These are phyloP conservation scores for Arthrobotrys pseudoclavata DNA, from an alignment of 2,329 filamentous ascomycete genomes.

Conservation along the genomic window DNA sequence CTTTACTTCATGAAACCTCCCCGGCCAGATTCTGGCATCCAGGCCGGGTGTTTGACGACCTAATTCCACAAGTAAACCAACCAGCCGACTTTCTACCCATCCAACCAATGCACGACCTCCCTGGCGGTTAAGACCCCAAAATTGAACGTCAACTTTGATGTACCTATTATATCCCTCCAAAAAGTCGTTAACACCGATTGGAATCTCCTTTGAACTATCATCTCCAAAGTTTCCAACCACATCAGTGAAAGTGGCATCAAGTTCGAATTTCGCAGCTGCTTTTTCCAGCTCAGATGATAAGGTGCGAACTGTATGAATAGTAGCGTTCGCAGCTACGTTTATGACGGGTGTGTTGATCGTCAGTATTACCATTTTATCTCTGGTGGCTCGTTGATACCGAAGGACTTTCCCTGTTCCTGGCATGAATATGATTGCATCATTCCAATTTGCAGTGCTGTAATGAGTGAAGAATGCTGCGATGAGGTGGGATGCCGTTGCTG, in stretches of 20 bases:
- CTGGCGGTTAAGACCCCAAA: conserved; percentile 74
- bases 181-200: conserved; percentile 67
- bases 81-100: conserved; percentile 75
- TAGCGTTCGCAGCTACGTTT: conserved; percentile 73
- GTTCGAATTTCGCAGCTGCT: conserved; percentile 67
- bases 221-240: conserved; percentile 65
- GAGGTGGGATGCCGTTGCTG: conserved; percentile 69
- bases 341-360: conserved; percentile 75
- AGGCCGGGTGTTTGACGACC: conserved; percentile 70
- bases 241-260: conserved; percentile 67
- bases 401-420: conserved; percentile 69
- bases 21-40: conserved; percentile 75
- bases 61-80: conserved; percentile 71
- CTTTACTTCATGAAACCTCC: conserved; percentile 70
- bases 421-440: conserved; percentile 71
- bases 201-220: neutral
- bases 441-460: conserved; percentile 75
- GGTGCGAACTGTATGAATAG: conserved; percentile 70
- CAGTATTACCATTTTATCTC: conserved; percentile 75
- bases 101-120: conserved; percentile 73
- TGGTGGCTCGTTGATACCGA: conserved; percentile 70
- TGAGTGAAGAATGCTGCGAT: conserved; percentile 74
- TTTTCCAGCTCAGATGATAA: conserved; percentile 71
- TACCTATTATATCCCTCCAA: conserved; percentile 71
- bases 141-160: conserved; percentile 74